Conservation (phyloP, 2,329 filamentous ascomycete species). For the Erysiphe pulchra region DNA sequence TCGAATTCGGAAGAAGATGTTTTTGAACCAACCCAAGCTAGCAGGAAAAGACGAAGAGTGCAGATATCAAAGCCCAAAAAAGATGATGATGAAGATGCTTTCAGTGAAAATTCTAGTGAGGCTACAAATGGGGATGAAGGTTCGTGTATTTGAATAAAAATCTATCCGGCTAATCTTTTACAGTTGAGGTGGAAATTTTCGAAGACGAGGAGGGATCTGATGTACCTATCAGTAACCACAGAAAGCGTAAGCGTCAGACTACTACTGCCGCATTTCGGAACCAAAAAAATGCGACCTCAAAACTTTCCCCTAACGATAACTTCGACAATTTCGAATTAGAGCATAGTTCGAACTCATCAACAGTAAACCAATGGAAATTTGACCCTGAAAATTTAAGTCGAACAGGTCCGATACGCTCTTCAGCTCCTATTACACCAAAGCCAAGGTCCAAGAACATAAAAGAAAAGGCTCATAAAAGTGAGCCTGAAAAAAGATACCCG, state of each 20-base stretch:
- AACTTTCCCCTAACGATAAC: constrained; percentile 16
- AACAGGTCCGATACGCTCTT: constrained; percentile 20
- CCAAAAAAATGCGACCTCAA: constrained; percentile 25
- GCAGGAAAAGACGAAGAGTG: constrained; percentile 21
- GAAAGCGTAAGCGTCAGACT: constrained; percentile 39
- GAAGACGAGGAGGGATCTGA: constrained; percentile 65
- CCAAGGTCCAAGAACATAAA: constrained; percentile 17
- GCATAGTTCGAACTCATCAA: constrained; percentile 32
- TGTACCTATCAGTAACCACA: constrained; percentile 26
- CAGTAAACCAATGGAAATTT: constrained; percentile 61
- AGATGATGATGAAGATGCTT: constrained; percentile 44
- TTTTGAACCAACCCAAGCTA: constrained; percentile 16
- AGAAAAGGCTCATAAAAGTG: constrained; percentile 49
- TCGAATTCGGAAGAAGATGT: constrained; percentile 51
- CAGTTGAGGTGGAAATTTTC: constrained; percentile 62
- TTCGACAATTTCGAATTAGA: constrained; percentile 24
- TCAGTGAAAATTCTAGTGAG: constrained; percentile 30
- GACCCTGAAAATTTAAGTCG: constrained; percentile 32
- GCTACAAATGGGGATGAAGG: constrained; percentile 29
- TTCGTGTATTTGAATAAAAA: constrained; percentile 12
- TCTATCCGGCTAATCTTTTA: constrained; percentile 1
- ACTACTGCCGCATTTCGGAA: constrained; percentile 32
- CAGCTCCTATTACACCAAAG: constrained; percentile 14
- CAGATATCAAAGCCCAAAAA: constrained; percentile 24
- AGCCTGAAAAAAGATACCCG: constrained; percentile 64